These are phyloP conservation scores for Mucor ambiguus DNA, from an alignment of 371 early-diverging fungal genomes.

Conservation along the genomic window DNA sequence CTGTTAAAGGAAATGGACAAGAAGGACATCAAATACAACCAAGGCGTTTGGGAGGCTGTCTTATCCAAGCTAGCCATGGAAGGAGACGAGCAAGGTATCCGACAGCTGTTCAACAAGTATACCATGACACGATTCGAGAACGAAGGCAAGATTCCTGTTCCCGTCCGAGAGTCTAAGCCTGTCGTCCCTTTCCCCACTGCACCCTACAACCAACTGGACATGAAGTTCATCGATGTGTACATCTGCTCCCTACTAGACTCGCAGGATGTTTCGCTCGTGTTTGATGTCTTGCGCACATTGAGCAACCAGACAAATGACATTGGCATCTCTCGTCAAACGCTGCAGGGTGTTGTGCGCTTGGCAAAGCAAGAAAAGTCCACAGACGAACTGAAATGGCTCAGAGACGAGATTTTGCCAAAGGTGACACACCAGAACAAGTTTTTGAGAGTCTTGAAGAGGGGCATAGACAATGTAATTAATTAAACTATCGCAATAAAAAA, in stretches of 20 bases:
- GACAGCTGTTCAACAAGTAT: conserved; percentile 37
- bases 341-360: conserved; percentile 16
- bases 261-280: conserved; percentile 44
- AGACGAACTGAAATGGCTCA: conserved; percentile 26
- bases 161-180: conserved; percentile 34
- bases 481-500: background rate
- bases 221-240: conserved; percentile 45
- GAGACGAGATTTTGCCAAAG: conserved; percentile 12
- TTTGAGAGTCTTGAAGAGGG: conserved; percentile 9
- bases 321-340: conserved; percentile 4
- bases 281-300: conserved; percentile 41
- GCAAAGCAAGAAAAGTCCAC: conserved; percentile 23
- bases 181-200: conserved; percentile 48
- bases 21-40: conserved; percentile 10
- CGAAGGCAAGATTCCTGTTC: conserved; percentile 44
- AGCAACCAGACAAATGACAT: conserved; percentile 26
- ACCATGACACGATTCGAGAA: conserved; percentile 48
- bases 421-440: conserved; percentile 10
- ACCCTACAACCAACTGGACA: conserved; percentile 45
- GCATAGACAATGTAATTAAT: conserved; percentile 10
- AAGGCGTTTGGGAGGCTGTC: conserved; percentile 19
- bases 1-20: conserved; percentile 13
- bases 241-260: conserved; percentile 36
- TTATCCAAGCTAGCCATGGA: conserved; percentile 15
- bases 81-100: conserved; percentile 11